These are phyloP conservation scores for Physcomitrellopsis africana DNA, from an alignment of 225 moss, liverwort and hornwort genomes.

Conservation along the genomic window DNA sequence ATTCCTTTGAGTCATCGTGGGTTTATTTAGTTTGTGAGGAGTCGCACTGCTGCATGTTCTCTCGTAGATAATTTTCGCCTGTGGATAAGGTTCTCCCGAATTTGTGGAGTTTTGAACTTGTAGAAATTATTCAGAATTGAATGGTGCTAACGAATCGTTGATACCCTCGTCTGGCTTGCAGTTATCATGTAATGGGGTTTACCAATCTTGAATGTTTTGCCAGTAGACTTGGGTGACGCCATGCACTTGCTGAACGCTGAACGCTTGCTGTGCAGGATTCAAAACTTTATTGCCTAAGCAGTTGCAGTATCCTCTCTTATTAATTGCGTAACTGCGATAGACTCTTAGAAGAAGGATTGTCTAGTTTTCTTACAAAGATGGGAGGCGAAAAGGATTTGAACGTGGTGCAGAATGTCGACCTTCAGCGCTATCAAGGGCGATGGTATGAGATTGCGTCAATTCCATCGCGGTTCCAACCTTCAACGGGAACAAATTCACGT, in stretches of 20 bases:
- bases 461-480: conserved; percentile 65
- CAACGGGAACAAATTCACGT: conserved; percentile 58
- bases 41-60: not conserved
- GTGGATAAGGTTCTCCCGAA: conserved; percentile 8
- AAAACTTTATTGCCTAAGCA: not conserved
- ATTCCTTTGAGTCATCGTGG: not conserved
- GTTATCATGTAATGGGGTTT: not conserved
- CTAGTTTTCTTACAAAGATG: conserved; percentile 25
- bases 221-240: not conserved
- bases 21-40: not conserved
- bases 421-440: conserved; percentile 65
- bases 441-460: conserved; percentile 82
- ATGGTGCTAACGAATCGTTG: too few relatives aligned
- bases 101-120: not conserved
- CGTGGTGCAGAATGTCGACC: conserved; percentile 66
- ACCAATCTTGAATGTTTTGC: not conserved
- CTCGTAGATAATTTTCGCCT: not conserved
- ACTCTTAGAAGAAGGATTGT: not conserved
- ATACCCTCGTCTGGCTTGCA: not conserved
- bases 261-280: conserved; percentile 20
- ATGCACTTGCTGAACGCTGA: not conserved
- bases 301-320: not conserved
- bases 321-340: not conserved
- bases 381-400: conserved; percentile 45
- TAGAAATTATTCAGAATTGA: too few relatives aligned